phyloP scores from a whole-genome alignment of 768 basidiomycete species.

The Mycena amicta region DNA sequence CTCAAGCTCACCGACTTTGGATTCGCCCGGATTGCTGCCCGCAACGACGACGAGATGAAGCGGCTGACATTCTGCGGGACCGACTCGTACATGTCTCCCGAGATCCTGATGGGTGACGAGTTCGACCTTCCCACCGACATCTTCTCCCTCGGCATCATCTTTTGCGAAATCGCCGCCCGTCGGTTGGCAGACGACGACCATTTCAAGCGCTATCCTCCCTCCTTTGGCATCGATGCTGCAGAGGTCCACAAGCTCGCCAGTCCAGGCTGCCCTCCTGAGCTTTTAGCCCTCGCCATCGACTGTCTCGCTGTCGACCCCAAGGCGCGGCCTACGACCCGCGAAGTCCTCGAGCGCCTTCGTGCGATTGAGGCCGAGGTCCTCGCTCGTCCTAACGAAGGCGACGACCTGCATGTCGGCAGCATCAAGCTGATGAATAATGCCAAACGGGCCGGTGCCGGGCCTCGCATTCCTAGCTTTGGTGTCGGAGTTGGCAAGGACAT shows the following conservation, averaged over 20 bases:
- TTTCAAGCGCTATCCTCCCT: conserved; percentile 78
- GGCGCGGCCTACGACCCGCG: conserved; percentile 72
- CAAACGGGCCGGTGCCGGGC: conserved; percentile 58
- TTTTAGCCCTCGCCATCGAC: conserved; percentile 76
- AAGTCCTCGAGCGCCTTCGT: conserved; percentile 77
- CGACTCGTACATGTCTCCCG: conserved; percentile 96
- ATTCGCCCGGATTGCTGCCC: conserved; percentile 91
- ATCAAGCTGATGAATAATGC: conserved; percentile 78
- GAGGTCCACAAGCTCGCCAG: conserved; percentile 73
- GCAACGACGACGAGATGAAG: conserved; percentile 87
- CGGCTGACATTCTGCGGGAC: conserved; percentile 88
- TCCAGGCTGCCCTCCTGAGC: conserved; percentile 75
- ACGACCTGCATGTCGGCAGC: conserved; percentile 81
- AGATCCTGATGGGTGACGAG: conserved; percentile 87
- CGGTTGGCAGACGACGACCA: conserved; percentile 81
- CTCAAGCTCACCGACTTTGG: conserved; percentile 99
- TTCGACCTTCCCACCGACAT: conserved; percentile 95
- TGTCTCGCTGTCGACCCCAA: conserved; percentile 71
- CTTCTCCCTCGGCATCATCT: conserved; percentile 90
- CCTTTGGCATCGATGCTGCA: conserved; percentile 72
- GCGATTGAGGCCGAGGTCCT: conserved; percentile 86
- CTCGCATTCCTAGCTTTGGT: conserved; percentile 88
- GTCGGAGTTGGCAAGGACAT: conserved; percentile 68
- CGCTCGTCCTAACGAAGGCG: conserved; percentile 59
- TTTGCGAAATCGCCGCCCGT: conserved; percentile 88